Evolutionary conservation across 2,329 filamentous ascomycete genomes (phyloP).

Genomic region (Colletotrichum simmondsii): DNA sequence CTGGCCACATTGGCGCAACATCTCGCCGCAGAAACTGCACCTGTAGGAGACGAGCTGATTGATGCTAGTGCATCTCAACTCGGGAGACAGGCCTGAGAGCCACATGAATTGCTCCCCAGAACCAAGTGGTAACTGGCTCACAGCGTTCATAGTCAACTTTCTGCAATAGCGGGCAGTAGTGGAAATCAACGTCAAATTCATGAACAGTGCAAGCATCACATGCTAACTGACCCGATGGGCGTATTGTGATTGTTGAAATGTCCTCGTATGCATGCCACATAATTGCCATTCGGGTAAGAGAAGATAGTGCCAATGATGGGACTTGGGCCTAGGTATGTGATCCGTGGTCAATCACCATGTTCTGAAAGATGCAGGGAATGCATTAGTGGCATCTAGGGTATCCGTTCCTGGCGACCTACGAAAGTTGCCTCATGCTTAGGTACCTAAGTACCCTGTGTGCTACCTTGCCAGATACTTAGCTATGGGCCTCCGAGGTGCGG

Average conservation of each 20-base stretch:
- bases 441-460: background rate
- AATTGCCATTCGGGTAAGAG: background rate
- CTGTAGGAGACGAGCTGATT: constrained; percentile 22
- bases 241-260: background rate
- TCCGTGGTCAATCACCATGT: background rate
- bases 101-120: constrained; percentile 15
- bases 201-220: constrained; percentile 15
- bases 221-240: background rate
- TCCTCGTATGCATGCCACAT: background rate
- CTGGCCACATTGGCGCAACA: background rate
- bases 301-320: background rate
- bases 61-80: constrained; percentile 34
- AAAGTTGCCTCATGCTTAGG: background rate
- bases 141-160: constrained; percentile 24
- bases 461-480: background rate
- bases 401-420: background rate
- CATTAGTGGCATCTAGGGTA: background rate
- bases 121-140: constrained; percentile 31
- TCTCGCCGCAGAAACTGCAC: background rate
- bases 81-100: constrained; percentile 3
- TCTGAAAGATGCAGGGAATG: background rate
- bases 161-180: background rate
- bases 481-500: background rate
- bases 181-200: constrained; percentile 26
- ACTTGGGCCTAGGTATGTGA: background rate